These are phyloP conservation scores for Carpinus viminea DNA, from an alignment of 306 rosid species.

Conservation along the genomic window DNA sequence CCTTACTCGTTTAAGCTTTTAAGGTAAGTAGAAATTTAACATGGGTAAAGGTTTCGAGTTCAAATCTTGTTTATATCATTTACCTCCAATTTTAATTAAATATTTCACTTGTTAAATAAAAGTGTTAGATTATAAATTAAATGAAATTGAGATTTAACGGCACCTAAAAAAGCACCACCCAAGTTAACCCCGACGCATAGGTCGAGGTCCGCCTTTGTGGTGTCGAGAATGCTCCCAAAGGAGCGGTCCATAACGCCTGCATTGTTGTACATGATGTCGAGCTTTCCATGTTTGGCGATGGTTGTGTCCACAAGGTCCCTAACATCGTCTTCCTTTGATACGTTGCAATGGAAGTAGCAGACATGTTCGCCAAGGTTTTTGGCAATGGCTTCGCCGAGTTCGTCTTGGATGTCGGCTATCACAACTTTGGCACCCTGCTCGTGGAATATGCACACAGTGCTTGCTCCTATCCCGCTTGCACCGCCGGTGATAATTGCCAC, in stretches of 20 bases:
- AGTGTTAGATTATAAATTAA: too few species aligned
- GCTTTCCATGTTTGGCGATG: conserved; percentile 5
- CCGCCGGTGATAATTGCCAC: conserved; percentile 31
- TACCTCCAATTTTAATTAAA: too few species aligned
- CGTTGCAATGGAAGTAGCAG: conserved; percentile 16
- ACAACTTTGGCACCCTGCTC: conserved; percentile 17
- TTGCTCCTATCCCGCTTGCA: conserved; percentile 22
- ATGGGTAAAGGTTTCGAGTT: too few species aligned
- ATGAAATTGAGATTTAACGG: neutral
- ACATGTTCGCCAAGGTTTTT: neutral
- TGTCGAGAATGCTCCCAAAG: neutral
- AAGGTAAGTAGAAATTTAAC: too few species aligned
- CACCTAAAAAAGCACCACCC: neutral
- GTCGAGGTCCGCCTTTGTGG: conserved; percentile 9
- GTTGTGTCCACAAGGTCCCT: conserved; percentile 1
- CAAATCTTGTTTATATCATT: too few species aligned
- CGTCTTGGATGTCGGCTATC: conserved; percentile 26
- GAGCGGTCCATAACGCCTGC: neutral
- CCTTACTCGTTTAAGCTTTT: too few species aligned
- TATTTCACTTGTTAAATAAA: too few species aligned
- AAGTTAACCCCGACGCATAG: neutral
- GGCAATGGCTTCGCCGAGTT: neutral
- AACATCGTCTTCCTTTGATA: conserved; percentile 12
- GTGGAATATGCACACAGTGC: neutral
- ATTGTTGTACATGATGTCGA: conserved; percentile 28